Evolutionary conservation across 148 eudicot species (phyloP).

Genomic region (Linanthus parryae): DNA sequence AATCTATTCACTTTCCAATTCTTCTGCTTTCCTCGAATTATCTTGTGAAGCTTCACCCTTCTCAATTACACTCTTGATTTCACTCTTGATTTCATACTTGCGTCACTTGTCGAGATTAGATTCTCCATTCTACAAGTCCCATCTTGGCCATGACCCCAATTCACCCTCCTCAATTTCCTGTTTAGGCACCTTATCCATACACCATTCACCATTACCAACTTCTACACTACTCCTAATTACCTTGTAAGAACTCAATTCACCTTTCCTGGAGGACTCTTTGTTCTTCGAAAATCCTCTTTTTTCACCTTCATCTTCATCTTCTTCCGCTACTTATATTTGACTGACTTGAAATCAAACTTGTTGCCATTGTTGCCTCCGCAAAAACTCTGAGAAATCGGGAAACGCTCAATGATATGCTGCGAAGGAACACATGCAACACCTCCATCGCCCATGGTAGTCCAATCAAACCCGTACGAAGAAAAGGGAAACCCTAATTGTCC

Average conservation of each 20-base stretch:
- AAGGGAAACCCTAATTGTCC: constrained; percentile 57
- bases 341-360: constrained; percentile 21
- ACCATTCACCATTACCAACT: constrained; percentile 20
- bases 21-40: constrained; percentile 38
- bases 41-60: constrained; percentile 44
- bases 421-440: constrained; percentile 89
- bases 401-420: constrained; percentile 66
- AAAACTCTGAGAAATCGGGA: too few species aligned
- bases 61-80: constrained; percentile 52
- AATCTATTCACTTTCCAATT: constrained; percentile 42
- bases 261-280: too few species aligned
- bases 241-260: too few species aligned
- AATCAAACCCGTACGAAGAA: constrained; percentile 9
- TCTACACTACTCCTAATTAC: constrained; percentile 20
- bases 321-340: too few species aligned
- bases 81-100: too few species aligned
- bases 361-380: too few species aligned
- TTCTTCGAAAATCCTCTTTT: constrained; percentile 34
- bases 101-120: constrained; percentile 19
- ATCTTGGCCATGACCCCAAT: constrained; percentile 53
- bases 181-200: constrained; percentile 28
- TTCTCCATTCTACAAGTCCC: constrained; percentile 51
- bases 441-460: constrained; percentile 96
- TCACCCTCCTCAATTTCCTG: constrained; percentile 98
- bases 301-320: constrained; percentile 52